Evolutionary conservation across 345 rosid species (phyloP), one percentile per base, ranked within the genome.

Genomic region (Aquilaria malaccensis): DNA sequence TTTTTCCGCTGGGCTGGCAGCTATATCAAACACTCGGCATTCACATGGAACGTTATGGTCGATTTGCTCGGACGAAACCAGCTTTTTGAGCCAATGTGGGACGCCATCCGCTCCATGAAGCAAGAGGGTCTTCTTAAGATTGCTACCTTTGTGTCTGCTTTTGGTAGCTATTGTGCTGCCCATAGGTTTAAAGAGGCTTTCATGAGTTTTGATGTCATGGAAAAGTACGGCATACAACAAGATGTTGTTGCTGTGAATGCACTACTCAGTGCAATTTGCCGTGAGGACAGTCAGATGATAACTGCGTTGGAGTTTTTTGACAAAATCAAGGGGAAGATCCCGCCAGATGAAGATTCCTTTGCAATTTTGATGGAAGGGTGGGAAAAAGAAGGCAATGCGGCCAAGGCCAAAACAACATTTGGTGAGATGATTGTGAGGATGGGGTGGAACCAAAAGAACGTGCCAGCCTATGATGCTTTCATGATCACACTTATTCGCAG

Each of bases 1-100:
- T 85, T 77, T 71, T 85, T 82, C 70, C 75, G 84, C 9, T 82
- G 85, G 82, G 84, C 77, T 0, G 78, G 81, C 6, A 14, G 63
- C 11, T 31, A 33, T 50, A 68, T 41, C 67, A 75, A 74, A 68
- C 83, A 70, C 33, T 56, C 77, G 15, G 48, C 72, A 1, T 63
- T 43, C 4, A 71, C 79, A 0, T 83, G 91, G 91, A 82, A 81
- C 52, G 64, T 81, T 13, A 69, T 85, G 73, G 84, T 85, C 7
- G 88, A 85, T 67, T 41, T 85, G 57, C 83, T 85, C 0, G 91
- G 88, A 2, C 76, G 75, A 68, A 85, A 77, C 65, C 67, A 49
- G 9, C 66, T 63, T 2, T 85, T 77, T 30, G 86, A 79, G 31
- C 59, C 75, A n/a, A 85, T 85, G 88, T 83, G 88, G 88, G 84